phyloP scores from a whole-genome alignment of 495 filamentous ascomycete species.

The Penicillium mononematosum region DNA sequence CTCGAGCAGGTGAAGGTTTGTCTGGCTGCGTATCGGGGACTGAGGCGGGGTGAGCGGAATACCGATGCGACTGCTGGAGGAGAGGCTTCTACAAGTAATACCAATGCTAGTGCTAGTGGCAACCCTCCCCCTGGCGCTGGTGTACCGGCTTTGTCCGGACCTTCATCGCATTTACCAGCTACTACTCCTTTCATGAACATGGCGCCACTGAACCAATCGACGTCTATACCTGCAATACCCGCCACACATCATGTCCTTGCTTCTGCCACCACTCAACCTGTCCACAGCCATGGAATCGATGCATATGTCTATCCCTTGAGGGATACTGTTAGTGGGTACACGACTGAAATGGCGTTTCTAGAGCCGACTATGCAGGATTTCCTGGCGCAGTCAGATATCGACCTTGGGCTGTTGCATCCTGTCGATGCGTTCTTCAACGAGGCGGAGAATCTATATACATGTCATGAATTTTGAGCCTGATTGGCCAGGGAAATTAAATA shows the following conservation, averaged over 20 bases:
- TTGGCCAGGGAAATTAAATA: neutral
- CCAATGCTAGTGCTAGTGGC: neutral
- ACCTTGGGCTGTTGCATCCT: slow-evolving; percentile 40
- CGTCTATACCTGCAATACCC: slow-evolving; percentile 1
- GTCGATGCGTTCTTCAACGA: slow-evolving; percentile 45
- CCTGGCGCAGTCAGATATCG: slow-evolving; percentile 45
- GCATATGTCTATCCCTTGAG: slow-evolving; percentile 17
- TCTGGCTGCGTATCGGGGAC: slow-evolving; percentile 27
- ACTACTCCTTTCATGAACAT: neutral
- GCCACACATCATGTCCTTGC: slow-evolving; percentile 8
- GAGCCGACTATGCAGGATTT: slow-evolving; percentile 50
- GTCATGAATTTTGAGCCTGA: slow-evolving; percentile 25
- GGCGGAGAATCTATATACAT: slow-evolving; percentile 40
- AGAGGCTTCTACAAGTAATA: neutral
- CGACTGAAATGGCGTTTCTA: slow-evolving; percentile 46
- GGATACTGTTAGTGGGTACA: slow-evolving; percentile 32
- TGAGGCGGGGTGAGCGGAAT: neutral
- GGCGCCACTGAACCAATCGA: slow-evolving; percentile 2
- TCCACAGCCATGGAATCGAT: slow-evolving; percentile 3
- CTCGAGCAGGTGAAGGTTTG: slow-evolving; percentile 39
- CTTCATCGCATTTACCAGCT: neutral
- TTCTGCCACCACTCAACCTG: neutral
- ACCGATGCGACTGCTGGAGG: neutral
- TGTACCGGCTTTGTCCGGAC: neutral
- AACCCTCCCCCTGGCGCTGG: neutral